Conservation (phyloP, 176 grass and related monocot genomes). For the Tuctoria greenei region DNA sequence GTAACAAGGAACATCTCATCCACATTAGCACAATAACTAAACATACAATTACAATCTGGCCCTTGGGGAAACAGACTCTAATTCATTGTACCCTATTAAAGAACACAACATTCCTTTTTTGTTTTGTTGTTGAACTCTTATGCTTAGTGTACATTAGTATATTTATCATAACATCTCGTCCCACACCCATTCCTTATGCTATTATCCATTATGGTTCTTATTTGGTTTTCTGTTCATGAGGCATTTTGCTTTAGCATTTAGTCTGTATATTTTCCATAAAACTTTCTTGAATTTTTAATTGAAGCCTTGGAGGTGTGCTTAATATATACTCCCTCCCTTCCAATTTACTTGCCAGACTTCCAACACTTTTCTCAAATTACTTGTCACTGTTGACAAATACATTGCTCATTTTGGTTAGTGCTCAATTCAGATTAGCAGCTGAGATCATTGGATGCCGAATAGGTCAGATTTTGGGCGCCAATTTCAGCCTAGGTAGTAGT, state of each 20-base stretch:
- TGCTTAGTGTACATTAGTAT: not conserved
- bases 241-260: conserved; percentile 24
- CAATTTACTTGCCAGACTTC: too few species aligned
- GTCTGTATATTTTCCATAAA: not conserved
- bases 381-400: too few species aligned
- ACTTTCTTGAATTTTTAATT: not conserved
- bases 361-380: too few species aligned
- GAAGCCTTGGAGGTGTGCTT: too few species aligned
- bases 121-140: conserved; percentile 5
- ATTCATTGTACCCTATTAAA: conserved; percentile 1
- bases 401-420: too few species aligned
- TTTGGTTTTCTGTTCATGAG: conserved; percentile 18
- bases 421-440: too few species aligned
- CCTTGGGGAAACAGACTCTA: not conserved
- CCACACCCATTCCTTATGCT: conserved; percentile 2
- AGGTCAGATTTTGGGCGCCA: too few species aligned
- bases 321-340: too few species aligned
- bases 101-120: not conserved
- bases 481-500: too few species aligned
- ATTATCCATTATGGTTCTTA: not conserved
- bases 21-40: conserved; percentile 19
- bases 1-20: conserved; percentile 5
- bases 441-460: too few species aligned
- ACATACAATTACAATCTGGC: not conserved
- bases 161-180: not conserved